Evolutionary conservation across 1,284 basidiomycete genomes (phyloP), one percentile per base, ranked within the genome.

Genomic region (Neonothopanus nambi): DNA sequence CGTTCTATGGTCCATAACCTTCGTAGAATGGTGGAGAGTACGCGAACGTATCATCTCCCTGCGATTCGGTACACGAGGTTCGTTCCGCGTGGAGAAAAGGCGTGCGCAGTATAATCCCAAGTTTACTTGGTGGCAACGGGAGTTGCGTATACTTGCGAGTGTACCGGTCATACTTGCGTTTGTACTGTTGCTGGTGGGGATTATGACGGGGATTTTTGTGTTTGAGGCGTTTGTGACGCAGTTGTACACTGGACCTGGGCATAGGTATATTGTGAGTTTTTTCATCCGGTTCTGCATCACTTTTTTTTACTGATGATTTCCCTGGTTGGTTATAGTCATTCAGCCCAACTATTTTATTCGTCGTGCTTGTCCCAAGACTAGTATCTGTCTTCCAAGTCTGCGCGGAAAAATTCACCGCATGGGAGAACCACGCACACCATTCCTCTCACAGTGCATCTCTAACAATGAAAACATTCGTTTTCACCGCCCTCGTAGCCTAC

Each of bases 381-480:
- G 81, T 96, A n/a, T 79, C 77, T 0, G 68, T 89, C 1, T 96
- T 97, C 72, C 87, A 89, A 59, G 64, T 72, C 0, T 79, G 88
- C 44, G 91, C 93, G 0, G 74, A 74, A 28, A 71, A 76, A 7
- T 79, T 98, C 50, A 96, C 95, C 1, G 71, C 80, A 47, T 97
- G 92, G 91, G 96, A 99, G 72, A 93, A 95, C 65, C 93, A 97
- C 66, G 78, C 82, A 2, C 91, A 92, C 59, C 80, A 89, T 60
- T 88, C 87, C 2, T 81, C 83, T 1, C 85, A 93, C 66, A 81
- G 85, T 56, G 81, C 85, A 13, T 93, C 90, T 6, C 78, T 98
- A 30, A 96, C 95, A 5, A 76, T 91, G 65, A 99, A 99, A 72
- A 89, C 92, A 0, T 99, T 99, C 69, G 85, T 89, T 0, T 80